phyloP scores from a whole-genome alignment of 192 early-diverging fungal genomes.

The Umbelopsis sp. region DNA sequence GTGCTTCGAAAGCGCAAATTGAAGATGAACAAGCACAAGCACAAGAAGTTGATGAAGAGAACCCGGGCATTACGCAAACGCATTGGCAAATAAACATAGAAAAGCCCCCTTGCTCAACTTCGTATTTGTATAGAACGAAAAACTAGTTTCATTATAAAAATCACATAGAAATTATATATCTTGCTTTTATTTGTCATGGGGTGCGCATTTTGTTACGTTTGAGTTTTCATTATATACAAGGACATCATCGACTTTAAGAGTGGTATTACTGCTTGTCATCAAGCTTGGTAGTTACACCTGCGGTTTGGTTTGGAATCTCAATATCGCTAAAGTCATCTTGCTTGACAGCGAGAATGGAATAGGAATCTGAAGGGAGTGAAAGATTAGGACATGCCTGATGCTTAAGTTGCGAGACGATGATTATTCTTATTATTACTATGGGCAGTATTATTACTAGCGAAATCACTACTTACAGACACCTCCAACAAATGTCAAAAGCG shows the following conservation, averaged over 20 bases:
- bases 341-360: conserved; percentile 72
- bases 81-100: conserved; percentile 63
- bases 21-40: conserved; percentile 99
- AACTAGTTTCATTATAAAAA: too few relatives aligned
- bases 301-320: conserved; percentile 52
- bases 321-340: conserved; percentile 82
- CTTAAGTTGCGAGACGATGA: not conserved
- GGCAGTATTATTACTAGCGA: too few relatives aligned
- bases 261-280: conserved; percentile 10
- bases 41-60: conserved; percentile 84
- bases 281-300: conserved; percentile 23
- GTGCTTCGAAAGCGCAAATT: conserved; percentile 82
- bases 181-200: too few relatives aligned
- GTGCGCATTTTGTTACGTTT: not conserved
- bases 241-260: too few relatives aligned
- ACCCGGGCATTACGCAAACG: conserved; percentile 73
- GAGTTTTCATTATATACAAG: not conserved
- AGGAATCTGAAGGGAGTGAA: conserved; percentile 54
- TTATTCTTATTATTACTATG: too few relatives aligned
- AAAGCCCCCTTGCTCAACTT: too few relatives aligned
- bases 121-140: too few relatives aligned
- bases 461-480: conserved; percentile 53
- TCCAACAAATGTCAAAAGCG: conserved; percentile 52
- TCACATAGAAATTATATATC: too few relatives aligned
- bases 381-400: not conserved